Base-by-base conservation (phyloP, 306 rosid species). In the Cicer bijugum region DNA sequence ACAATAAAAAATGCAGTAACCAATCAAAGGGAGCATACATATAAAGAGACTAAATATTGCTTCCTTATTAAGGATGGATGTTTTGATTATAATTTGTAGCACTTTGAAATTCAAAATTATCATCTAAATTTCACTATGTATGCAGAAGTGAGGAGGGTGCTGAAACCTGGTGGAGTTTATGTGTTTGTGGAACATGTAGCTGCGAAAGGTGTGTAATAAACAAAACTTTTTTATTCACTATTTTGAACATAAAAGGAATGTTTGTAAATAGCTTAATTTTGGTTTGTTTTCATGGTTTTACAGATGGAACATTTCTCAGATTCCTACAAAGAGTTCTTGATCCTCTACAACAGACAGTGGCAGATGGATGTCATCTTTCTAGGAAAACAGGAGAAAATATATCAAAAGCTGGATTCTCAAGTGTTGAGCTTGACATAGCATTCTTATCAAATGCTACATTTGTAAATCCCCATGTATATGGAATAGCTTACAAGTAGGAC, bases 151-250 rank as follows among this genome's bases (percentile, higher is more conserved):
- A 89, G 52, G 77, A 77, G 97, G 78, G 97, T 94, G 66, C 82
- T 91, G 35, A 79, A 86, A 74, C 97, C 92, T 3, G 96, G 92
- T 56, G 98, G 97, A 53, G 38, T 80, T 12, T 94, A 89, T 78
- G 67, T 87, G 39, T 91, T 89, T 77, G 84, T 89, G 16, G 98
- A 94, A 77, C 97, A 91, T 33, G 96, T 94, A 16, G 96, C 92
- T 43, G 97, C 96, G 5, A 75, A 84, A 91, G 97, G 97, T 88
- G 67, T 38, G 19, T 7, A 55, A 56, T 7, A 55, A 56, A 17
- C 79, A 60, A 8, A 82, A 71, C 77, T 58, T 50, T 52, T 71
- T 14, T 53, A 40, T 68, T 83, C 56, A 7, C 23, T 33, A 9
- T 66, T n/a, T 12, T 72, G 69, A 50, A 79, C 45, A 17, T 19